These are phyloP conservation scores for Ustilago curta DNA, from an alignment of 1,284 basidiomycete genomes.

Conservation along the genomic window DNA sequence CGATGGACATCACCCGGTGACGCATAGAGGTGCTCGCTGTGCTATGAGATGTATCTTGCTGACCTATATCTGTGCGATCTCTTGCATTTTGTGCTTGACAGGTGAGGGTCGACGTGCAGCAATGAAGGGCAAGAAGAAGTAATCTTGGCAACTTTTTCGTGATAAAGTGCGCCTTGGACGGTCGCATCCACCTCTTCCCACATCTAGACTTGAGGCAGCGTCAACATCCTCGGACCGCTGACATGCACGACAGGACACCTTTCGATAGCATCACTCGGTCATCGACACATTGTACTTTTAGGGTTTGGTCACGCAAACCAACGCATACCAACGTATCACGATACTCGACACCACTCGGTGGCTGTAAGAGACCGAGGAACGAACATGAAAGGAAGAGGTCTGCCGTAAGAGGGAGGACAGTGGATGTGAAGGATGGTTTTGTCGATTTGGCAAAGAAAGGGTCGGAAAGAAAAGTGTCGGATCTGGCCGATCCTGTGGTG, in stretches of 20 bases:
- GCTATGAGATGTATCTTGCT: not conserved
- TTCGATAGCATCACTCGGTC: not conserved
- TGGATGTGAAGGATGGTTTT: not conserved
- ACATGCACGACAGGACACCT: not conserved
- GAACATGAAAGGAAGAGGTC: not conserved
- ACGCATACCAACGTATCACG: not conserved
- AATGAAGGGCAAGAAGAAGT: conserved; percentile 67
- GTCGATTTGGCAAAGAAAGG: too few relatives aligned
- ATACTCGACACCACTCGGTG: too few relatives aligned
- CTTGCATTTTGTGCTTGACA: conserved; percentile 14
- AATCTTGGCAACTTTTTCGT: not conserved
- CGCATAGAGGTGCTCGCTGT: too few relatives aligned
- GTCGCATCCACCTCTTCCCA: not conserved
- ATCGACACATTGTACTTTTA: conserved; percentile 15
- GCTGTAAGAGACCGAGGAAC: not conserved
- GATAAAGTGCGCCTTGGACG: not conserved
- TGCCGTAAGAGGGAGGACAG: not conserved
- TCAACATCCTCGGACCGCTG: too few relatives aligned
- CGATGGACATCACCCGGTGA: not conserved
- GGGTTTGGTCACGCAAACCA: not conserved
- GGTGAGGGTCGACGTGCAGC: conserved; percentile 67
- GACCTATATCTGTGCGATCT: not conserved
- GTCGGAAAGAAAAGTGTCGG: not conserved
- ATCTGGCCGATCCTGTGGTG: not conserved
- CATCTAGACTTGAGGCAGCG: not conserved